Evolutionary conservation across 2,329 filamentous ascomycete genomes (phyloP), one percentile per base, ranked within the genome.

Genomic region (Talaromyces sp.): DNA sequence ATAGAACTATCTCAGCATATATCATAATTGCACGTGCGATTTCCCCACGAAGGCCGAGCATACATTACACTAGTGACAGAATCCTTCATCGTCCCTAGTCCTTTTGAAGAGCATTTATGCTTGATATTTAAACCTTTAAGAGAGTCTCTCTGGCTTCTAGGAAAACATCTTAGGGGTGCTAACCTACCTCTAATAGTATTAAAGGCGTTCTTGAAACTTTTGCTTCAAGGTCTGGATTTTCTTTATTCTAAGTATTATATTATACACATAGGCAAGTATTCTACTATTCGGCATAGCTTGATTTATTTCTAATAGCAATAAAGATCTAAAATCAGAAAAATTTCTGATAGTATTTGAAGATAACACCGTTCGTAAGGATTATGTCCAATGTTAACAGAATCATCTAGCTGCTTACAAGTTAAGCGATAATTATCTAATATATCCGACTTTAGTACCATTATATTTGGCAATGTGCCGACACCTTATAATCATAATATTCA

Each of bases 401-500:
- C 57, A 65, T 34, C 66, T 68, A 10, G 54, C 33, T 27, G 31
- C 9, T 36, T 65, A 62, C 28, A 68, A 67, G n/a, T 57, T 65
- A 5, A 60, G 65, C 52, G 66, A 67, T 28, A 67, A 65, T 4
- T 69, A 67, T 5, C 65, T 67, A 56, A 65, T 74, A 36, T 75
- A 67, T 61, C 64, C 44, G 72, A 75, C 59, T 72, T 75, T 58
- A 71, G 70, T 34, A 58, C 69, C 23, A 68, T 71, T 7, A 65
- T 69, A 36, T 68, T 63, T 61, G 70, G 70, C 40, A 56, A 70
- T 52, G 56, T 53, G 2, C 62, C 74, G 69, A 60, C 61, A n/a
- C 64, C 63, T 6, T 65, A 75, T 69, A 65, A 82, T 75, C 65
- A 79, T 70, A 57, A 77, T 71, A 67, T 83, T 75, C 55, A 85